Base-by-base conservation (phyloP, 2,329 filamentous ascomycete genomes). In the Fusarium lyarnte region DNA sequence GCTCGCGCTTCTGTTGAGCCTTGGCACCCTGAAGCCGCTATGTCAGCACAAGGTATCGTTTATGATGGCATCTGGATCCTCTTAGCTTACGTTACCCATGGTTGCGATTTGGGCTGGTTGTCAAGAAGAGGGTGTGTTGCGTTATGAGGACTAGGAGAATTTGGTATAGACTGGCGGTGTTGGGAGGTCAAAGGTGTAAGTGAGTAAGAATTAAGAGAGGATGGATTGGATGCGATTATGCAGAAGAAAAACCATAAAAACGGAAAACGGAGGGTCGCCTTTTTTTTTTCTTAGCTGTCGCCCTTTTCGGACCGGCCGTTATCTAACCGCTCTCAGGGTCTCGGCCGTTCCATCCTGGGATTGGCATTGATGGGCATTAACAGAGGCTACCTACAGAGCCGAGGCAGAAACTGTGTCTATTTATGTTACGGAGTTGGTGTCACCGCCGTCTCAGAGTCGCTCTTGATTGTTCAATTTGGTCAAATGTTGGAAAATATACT, bases 1-100 rank as follows among this genome's bases (percentile, higher is more conserved):
- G 91, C 82, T 92, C 92, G 74, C 92, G 91, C 89, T 93, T 93
- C 83, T 91, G 89, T 80, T 87, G 85, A 80, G 90, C 89, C 82
- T 90, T 91, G 81, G 88, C 88, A 84, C 90, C 90, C 88, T 90
- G 61, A 11, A 68, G 39, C 16, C 33, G 19, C 10, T 45, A 43
- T 35, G 75, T 79, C 59, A 80, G 76, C 58, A 67, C 58, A 19
- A 29, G 29, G 17, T 29, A 38, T 11, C 17, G 33, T 31, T 25
- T 25, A 27, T 19, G 54, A 68, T 35, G 25, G 33, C 46, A 14
- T 36, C 23, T 35, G 11, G 16, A 23, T 29, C 27, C 25, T 58
- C 25, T 52, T n/a, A 55, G 61, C 79, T 62, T 78, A 82, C 80
- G 80, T 82, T 82, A 72, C 80, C 80, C 80, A 82, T 82, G 61